phyloP scores from a whole-genome alignment of 2,329 filamentous ascomycete species.

The Alternaria novae-zelandiae region DNA sequence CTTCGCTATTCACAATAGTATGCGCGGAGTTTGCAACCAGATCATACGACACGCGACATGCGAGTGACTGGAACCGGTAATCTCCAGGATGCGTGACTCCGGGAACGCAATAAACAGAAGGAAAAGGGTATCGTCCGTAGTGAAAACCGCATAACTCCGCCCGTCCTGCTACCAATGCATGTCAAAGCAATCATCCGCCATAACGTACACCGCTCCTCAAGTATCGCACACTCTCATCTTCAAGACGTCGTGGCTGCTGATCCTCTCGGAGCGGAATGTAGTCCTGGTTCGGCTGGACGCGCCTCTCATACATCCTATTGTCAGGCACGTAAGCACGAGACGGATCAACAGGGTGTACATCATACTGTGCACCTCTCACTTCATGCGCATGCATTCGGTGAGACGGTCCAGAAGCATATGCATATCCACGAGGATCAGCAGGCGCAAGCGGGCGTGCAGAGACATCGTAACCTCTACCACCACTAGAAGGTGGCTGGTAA shows the following conservation, averaged over 20 bases:
- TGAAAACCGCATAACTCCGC: conserved; percentile 23
- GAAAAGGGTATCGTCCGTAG: conserved; percentile 36
- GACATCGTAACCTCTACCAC: conserved; percentile 10
- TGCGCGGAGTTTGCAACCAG: background rate
- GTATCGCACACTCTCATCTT: conserved; percentile 13
- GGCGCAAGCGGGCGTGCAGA: conserved; percentile 9
- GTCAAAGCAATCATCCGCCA: conserved; percentile 21
- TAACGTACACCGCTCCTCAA: conserved; percentile 20
- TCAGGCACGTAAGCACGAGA: conserved; percentile 20
- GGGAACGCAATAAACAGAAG: conserved; percentile 17
- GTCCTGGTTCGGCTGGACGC: conserved; percentile 15
- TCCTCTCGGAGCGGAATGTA: conserved; percentile 17
- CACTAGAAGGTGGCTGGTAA: conserved; percentile 10
- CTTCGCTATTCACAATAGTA: conserved; percentile 1
- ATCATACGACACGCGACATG: background rate
- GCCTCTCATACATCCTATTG: conserved; percentile 19
- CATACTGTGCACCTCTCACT: conserved; percentile 27
- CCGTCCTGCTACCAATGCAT: conserved; percentile 6
- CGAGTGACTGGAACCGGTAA: background rate
- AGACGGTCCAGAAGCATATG: conserved; percentile 20
- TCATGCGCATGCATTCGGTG: conserved; percentile 20
- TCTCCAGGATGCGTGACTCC: conserved; percentile 10
- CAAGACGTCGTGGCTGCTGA: conserved; percentile 10
- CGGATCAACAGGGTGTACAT: conserved; percentile 8
- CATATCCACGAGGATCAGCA: conserved; percentile 11